Conservation (phyloP, 192 early-diverging fungal species). For the Gryganskiella cystojenkinii region DNA sequence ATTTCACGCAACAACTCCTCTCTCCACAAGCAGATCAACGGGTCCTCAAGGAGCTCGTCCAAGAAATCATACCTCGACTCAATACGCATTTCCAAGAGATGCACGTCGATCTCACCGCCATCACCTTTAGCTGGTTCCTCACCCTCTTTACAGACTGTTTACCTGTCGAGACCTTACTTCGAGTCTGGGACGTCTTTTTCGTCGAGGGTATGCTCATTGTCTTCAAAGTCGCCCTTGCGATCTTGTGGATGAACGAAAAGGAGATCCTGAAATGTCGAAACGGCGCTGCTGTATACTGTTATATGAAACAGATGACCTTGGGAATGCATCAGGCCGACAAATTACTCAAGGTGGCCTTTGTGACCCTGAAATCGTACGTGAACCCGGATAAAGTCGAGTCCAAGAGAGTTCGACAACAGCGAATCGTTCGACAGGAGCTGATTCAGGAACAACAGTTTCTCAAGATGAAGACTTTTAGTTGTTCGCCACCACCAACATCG, state of each 20-base stretch:
- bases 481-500: slow-evolving; percentile 20
- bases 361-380: slow-evolving; percentile 41
- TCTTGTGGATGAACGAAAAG: slow-evolving; percentile 58
- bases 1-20: slow-evolving; percentile 63
- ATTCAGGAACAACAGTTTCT: slow-evolving; percentile 40
- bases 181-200: slow-evolving; percentile 69
- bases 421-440: slow-evolving; percentile 26
- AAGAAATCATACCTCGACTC: slow-evolving; percentile 59
- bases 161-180: slow-evolving; percentile 56
- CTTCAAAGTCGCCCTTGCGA: slow-evolving; percentile 60
- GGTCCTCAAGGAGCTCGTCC: slow-evolving; percentile 60
- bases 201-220: slow-evolving; percentile 59
- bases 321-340: slow-evolving; percentile 52
- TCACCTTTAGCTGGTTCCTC: slow-evolving; percentile 68
- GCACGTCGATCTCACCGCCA: slow-evolving; percentile 59
- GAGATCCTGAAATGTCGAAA: slow-evolving; percentile 58
- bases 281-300: slow-evolving; percentile 55
- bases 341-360: slow-evolving; percentile 55
- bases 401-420: slow-evolving; percentile 32
- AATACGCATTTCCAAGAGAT: slow-evolving; percentile 52
- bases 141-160: slow-evolving; percentile 63
- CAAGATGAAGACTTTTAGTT: slow-evolving; percentile 26
- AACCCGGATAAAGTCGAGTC: slow-evolving; percentile 47
- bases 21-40: slow-evolving; percentile 63
- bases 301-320: slow-evolving; percentile 59